Evolutionary conservation across 1,284 basidiomycete species (phyloP), one percentile per base, ranked within the genome.

Genomic region (Moesziomyces aphidis): DNA sequence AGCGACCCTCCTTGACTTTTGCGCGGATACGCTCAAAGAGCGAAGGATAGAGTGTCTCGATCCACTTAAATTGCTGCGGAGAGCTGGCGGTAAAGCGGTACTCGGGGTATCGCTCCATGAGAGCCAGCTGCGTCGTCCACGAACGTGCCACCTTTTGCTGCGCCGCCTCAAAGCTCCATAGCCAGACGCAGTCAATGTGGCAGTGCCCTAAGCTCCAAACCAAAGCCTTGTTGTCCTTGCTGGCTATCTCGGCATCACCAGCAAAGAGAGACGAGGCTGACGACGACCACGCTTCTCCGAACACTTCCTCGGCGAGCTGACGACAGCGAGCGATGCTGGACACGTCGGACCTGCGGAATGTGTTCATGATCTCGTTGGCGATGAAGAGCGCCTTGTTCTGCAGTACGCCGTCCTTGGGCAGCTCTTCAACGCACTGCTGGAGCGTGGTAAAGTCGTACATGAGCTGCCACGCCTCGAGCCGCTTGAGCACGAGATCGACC

Each of bases 21-120:
- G 87, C 89, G 78, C 91, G 91, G 76, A 99, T 90, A 55, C 89
- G 89, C 53, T 91, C 89, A 81, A 97, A 98, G 2, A 97, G 89
- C 2, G 89, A 86, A 0, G 95, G 96, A 80, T 99, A 98, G 53
- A 94, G 89, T 87, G 93, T 75, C 55, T 82, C 79, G 28, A 82
- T 74, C 96, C 96, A 99, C 83, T 95, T 94, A 87, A 91, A 98
- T 85, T 99, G 96, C 82, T 97, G 95, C 0, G 95, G 95, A 60
- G 93, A 93, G 49, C 91, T 93, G 70, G 92, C 93, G 1, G 91
- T 90, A 86, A 98, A 99, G n/a, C 93, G 89, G 82, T 97, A 94
- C 85, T 99, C 96, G 0, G 95, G 94, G 85, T 95, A 99, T 26
- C 95, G 90, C 24, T 95, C 91, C 91, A 98, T 97, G 55, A 98